Conservation (phyloP, 1,284 basidiomycete species). For the Mycosarcoma maydis region DNA sequence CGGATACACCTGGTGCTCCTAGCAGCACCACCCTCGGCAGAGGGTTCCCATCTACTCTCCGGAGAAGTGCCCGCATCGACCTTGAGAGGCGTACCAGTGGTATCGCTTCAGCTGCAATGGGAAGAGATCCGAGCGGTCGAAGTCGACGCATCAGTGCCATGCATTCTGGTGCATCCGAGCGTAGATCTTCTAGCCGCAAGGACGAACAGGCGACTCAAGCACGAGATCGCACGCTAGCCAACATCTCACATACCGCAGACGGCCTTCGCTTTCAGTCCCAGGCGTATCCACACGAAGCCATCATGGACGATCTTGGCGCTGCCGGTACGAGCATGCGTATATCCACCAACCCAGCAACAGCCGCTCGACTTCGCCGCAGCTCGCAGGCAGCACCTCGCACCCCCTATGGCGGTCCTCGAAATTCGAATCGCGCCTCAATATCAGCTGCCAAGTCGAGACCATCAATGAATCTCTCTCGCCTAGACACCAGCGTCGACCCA, state of each 20-base stretch:
- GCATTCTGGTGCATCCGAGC: constrained; percentile 33
- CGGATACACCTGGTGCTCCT: constrained; percentile 12
- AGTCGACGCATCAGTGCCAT: constrained; percentile 49
- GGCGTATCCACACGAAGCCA: constrained; percentile 27
- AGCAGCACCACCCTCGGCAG: constrained; percentile 21
- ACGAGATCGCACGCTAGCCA: constrained; percentile 42
- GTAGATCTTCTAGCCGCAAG: constrained; percentile 25
- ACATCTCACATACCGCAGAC: constrained; percentile 46
- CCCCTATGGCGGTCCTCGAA: constrained; percentile 40
- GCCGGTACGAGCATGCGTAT: constrained; percentile 29
- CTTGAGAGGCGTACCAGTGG: constrained; percentile 39
- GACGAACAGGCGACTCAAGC: constrained; percentile 24
- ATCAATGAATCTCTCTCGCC: constrained; percentile 37
- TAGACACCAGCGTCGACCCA: constrained; percentile 26
- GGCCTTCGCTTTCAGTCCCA: constrained; percentile 44
- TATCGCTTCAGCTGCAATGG: constrained; percentile 25
- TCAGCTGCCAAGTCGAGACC: constrained; percentile 25
- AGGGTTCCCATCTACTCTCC: constrained; percentile 28
- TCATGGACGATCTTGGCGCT: constrained; percentile 37
- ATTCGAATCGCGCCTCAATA: constrained; percentile 19
- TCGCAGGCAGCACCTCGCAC: constrained; percentile 41
- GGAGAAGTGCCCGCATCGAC: constrained; percentile 32
- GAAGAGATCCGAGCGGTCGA: constrained; percentile 42
- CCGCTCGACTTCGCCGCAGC: constrained; percentile 35
- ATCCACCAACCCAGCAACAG: constrained; percentile 13